phyloP scores from a whole-genome alignment of 108 stramenopile species.

The Chaetoceros muelleri region DNA sequence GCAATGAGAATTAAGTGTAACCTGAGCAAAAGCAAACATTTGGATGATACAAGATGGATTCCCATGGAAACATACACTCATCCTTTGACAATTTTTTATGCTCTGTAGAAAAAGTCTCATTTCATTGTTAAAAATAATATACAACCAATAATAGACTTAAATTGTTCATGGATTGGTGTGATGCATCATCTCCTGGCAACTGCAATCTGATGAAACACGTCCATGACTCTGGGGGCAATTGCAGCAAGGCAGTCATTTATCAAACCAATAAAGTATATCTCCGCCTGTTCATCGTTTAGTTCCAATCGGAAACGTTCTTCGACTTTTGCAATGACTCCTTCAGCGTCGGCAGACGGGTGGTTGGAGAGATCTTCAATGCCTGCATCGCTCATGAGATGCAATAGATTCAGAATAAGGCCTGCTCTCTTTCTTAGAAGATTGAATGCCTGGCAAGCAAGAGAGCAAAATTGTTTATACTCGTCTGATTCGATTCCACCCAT shows the following conservation, averaged over 20 bases:
- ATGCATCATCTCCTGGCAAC: constrained; percentile 71
- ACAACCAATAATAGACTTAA: too few species aligned
- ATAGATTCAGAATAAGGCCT: constrained; percentile 91
- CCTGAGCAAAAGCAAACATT: constrained; percentile 23
- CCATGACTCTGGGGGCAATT: constrained; percentile 85
- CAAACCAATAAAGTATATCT: constrained; percentile 75
- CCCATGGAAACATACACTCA: too few species aligned
- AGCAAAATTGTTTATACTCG: constrained; percentile 89
- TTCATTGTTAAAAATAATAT: too few species aligned
- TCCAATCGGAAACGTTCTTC: constrained; percentile 92
- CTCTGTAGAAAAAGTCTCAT: too few species aligned
- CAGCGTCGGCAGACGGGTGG: constrained; percentile 77
- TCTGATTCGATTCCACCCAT: constrained; percentile 90
- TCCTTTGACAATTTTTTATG: too few species aligned
- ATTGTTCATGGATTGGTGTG: too few species aligned
- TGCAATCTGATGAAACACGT: constrained; percentile 86
- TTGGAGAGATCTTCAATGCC: constrained; percentile 94
- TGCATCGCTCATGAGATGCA: constrained; percentile 95
- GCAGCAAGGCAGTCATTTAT: constrained; percentile 82
- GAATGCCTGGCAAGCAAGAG: constrained; percentile 92
- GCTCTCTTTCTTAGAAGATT: constrained; percentile 90
- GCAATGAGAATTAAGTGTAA: constrained; percentile 1
- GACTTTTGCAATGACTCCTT: constrained; percentile 86
- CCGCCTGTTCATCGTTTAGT: constrained; percentile 91
- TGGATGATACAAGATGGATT: too few species aligned